phyloP scores from a whole-genome alignment of 495 filamentous ascomycete genomes.

The Daldinia decipiens region DNA sequence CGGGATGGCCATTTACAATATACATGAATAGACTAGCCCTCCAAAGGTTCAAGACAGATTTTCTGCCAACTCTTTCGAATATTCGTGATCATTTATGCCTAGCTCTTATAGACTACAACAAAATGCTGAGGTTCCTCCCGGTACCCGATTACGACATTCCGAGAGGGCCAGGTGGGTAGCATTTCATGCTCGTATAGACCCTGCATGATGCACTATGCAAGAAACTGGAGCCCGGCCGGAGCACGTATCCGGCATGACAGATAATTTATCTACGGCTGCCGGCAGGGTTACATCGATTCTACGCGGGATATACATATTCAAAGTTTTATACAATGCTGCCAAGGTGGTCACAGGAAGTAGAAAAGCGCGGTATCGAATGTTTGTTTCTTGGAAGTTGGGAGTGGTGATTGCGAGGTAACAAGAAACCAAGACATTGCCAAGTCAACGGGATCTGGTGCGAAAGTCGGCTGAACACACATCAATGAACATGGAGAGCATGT shows the following conservation, averaged over 20 bases:
- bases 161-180: neutral
- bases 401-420: neutral
- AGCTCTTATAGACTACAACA: neutral
- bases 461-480: neutral
- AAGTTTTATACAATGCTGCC: neutral
- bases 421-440: neutral
- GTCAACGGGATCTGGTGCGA: neutral
- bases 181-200: conserved; percentile 5
- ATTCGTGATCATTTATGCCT: neutral
- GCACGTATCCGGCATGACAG: conserved; percentile 1
- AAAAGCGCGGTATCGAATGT: neutral
- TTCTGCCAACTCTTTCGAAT: neutral
- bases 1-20: conserved; percentile 5
- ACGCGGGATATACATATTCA: neutral
- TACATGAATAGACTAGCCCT: neutral
- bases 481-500: neutral
- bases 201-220: conserved; percentile 3
- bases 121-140: neutral
- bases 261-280: neutral
- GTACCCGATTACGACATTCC: neutral
- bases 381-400: neutral
- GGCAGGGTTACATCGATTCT: neutral
- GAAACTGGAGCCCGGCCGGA: neutral
- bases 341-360: neutral
- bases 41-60: neutral